Percentiles rank a stretch among this genome's conserved stretches.
phyloP scores from a whole-genome alignment of 805 yeast species.

The Schizosaccharomyces osmophilus region DNA sequence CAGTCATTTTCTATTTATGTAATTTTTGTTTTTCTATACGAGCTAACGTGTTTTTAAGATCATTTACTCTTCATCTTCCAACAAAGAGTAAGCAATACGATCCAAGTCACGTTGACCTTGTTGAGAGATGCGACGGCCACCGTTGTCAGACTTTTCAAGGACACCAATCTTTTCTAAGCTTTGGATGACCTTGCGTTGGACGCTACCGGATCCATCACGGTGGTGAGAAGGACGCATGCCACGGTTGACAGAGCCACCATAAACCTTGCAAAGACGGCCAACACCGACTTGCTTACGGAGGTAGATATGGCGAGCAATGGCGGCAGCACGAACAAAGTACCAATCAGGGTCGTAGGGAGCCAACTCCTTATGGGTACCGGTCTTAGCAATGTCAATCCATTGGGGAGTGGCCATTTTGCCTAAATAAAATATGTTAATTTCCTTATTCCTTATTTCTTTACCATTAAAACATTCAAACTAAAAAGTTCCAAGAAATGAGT shows the following conservation, averaged over 20 bases:
- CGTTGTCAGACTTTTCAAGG: constrained; percentile 84
- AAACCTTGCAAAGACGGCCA: constrained; percentile 93
- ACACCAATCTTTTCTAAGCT: constrained; percentile 96
- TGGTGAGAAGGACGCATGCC: constrained; percentile 97
- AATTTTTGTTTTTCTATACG: no score
- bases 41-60: no score
- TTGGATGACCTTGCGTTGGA: constrained; percentile 96
- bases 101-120: constrained; percentile 99
- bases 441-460: not conserved
- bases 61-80: constrained; percentile 6
- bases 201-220: constrained; percentile 96
- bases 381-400: constrained; percentile 98
- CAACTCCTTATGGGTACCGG: constrained; percentile 93
- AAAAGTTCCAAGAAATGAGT: not conserved
- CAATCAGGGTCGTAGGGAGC: constrained; percentile 99
- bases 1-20: no score
- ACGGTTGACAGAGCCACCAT: constrained; percentile 98
- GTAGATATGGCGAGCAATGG: constrained; percentile 99
- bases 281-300: constrained; percentile 98
- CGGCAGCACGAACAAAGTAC: constrained; percentile 73
- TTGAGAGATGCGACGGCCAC: constrained; percentile 98
- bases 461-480: no score
- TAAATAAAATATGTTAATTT: not conserved
- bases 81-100: constrained; percentile 22
- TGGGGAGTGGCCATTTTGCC: constrained; percentile 45